phyloP scores from a whole-genome alignment of 2,329 filamentous ascomycete genomes.

The Pseudogymnoascus sp. region DNA sequence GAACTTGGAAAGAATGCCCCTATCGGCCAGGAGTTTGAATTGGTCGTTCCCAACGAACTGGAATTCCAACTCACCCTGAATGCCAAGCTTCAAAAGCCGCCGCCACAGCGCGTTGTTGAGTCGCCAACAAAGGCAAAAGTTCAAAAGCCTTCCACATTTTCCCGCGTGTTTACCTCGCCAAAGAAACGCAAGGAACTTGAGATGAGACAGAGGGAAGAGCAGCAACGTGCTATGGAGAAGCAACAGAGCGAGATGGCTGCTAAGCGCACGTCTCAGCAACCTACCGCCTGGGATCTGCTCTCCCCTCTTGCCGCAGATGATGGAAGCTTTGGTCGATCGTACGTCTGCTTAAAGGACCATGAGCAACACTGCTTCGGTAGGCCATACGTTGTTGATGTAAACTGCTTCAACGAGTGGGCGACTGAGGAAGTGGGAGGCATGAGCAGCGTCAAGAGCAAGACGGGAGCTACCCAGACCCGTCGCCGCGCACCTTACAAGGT shows the following conservation, averaged over 20 bases:
- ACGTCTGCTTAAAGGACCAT: conserved; percentile 88
- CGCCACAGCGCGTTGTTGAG: conserved; percentile 43
- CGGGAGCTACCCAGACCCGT: conserved; percentile 58
- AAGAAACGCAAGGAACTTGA: conserved; percentile 97
- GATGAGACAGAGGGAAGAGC: conserved; percentile 71
- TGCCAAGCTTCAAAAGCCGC: conserved; percentile 82
- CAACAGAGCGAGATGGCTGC: conserved; percentile 56
- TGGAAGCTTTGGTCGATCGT: conserved; percentile 88
- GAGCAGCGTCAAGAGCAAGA: conserved; percentile 93
- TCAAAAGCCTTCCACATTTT: conserved; percentile 70
- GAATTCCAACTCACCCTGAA: conserved; percentile 97
- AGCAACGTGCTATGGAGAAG: conserved; percentile 57
- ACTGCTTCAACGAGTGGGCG: conserved; percentile 98
- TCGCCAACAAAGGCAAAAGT: conserved; percentile 57
- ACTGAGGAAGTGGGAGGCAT: conserved; percentile 70
- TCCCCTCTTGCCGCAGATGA: conserved; percentile 82
- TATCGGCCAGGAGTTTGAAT: conserved; percentile 95
- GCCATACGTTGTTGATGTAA: conserved; percentile 78
- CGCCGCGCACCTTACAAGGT: conserved; percentile 93
- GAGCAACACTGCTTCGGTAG: conserved; percentile 82
- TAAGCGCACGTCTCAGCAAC: conserved; percentile 52
- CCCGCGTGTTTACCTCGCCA: conserved; percentile 83
- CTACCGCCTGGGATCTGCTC: conserved; percentile 76
- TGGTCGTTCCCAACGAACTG: conserved; percentile 94
- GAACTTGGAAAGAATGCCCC: conserved; percentile 86